Base-by-base conservation (phyloP, 2,329 filamentous ascomycete genomes). In the Pestalotiopsis sp. region DNA sequence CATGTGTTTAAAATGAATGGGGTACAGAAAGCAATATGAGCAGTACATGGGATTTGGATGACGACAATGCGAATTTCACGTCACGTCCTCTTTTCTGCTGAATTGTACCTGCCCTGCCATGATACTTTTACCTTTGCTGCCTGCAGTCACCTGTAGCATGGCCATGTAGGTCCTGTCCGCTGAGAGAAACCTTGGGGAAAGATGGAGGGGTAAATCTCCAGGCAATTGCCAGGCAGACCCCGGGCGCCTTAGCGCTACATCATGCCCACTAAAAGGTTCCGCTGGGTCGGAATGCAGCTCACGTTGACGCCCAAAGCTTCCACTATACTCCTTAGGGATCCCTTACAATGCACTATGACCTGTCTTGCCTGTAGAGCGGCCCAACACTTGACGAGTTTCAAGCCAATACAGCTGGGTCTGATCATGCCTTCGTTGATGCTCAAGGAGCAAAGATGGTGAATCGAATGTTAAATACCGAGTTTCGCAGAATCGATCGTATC, bases 281-380 rank as follows among this genome's bases (percentile, higher is more conserved):
- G 31, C 63, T 65, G 63, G 41, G 63, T 65, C 45, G 63, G 57
- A 65, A 65, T 58, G 49, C 63, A 65, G 63, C 49, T 39, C 63
- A 49, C 49, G 63, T 65, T 65, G 63, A 38, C 63, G 63, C 63
- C 63, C 49, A 65, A 36, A 65, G 36, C 31, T 57, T 14, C 63
- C 63, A 58, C 41, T 65, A 23, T 52, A 17, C 60, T 64, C 3
- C 25, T 65, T 36, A 31, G 23, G 41, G 45, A 58, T n/a, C 3
- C 17, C 12, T 4, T 3, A 49, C 14, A 5, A 65, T 57, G 61
- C 38, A 45, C 39, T 49, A 17, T n/a, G 25, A 39, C 59, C 59
- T 25, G 31, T 36, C 20, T 11, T 6, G 17, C 23, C n/a, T 64
- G 38, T 49, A 23, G 6, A 20, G 39, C 41, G 25, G 14, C 61